Percentiles rank a stretch among this genome's conserved stretches.
Evolutionary conservation across 2,329 filamentous ascomycete genomes (phyloP).

Genomic region (Chaetomiaceae sp.): DNA sequence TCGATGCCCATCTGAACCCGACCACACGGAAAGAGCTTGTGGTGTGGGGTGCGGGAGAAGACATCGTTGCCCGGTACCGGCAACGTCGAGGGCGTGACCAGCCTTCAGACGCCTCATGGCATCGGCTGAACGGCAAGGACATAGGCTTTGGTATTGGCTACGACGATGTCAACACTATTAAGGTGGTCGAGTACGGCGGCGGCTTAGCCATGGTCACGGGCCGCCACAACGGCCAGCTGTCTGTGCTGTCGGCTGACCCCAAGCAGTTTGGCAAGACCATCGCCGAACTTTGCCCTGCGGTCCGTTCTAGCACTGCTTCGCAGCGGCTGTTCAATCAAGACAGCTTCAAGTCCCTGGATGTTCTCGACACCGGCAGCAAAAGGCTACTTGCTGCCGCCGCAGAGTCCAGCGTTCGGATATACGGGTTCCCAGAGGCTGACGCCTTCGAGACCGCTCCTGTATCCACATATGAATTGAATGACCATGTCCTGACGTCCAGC

Average conservation of each 20-base stretch:
- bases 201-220: constrained; percentile 38
- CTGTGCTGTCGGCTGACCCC: constrained; percentile 36
- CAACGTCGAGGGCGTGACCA: constrained; percentile 21
- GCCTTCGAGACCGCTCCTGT: constrained; percentile 16
- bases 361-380: constrained; percentile 20
- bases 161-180: constrained; percentile 45
- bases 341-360: constrained; percentile 33
- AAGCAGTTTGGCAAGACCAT: constrained; percentile 30
- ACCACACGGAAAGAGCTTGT: constrained; percentile 40
- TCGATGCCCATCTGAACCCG: constrained; percentile 39
- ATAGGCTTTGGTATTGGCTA: constrained; percentile 37
- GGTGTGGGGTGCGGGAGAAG: constrained; percentile 46
- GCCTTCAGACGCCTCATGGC: constrained; percentile 29
- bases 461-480: constrained; percentile 20
- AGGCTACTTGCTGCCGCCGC: constrained; percentile 31
- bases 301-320: constrained; percentile 12
- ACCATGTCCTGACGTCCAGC: constrained; percentile 9
- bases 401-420: constrained; percentile 31
- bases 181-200: constrained; percentile 34
- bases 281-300: constrained; percentile 20
- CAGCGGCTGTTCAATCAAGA: constrained; percentile 18
- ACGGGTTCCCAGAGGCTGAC: constrained; percentile 24
- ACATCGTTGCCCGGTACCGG: constrained; percentile 40
- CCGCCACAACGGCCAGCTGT: constrained; percentile 44
- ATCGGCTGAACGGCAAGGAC: constrained; percentile 33